These are phyloP conservation scores for Trichoderma hamatum DNA, from an alignment of 2,329 filamentous ascomycete species.

Conservation along the genomic window DNA sequence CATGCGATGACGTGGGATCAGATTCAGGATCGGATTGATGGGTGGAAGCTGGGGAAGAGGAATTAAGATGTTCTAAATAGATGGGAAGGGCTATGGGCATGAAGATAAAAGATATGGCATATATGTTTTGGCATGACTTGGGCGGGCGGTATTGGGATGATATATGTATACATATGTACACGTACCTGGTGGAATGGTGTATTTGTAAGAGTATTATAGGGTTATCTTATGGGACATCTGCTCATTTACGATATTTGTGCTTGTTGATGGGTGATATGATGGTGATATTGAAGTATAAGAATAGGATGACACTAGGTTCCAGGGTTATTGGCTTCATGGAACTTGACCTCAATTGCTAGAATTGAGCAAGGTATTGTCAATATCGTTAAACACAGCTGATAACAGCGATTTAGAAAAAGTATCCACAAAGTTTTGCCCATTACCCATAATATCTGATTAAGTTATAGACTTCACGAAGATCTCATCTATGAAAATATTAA, in stretches of 20 bases:
- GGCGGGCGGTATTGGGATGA: not conserved
- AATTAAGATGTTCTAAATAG: not conserved
- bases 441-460: too few relatives aligned
- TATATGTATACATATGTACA: constrained; percentile 16
- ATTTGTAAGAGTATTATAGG: constrained; percentile 9
- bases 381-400: too few relatives aligned
- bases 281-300: not conserved
- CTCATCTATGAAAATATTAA: too few relatives aligned
- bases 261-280: not conserved
- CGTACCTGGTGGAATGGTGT: not conserved
- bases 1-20: constrained; percentile 80
- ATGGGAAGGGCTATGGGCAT: not conserved
- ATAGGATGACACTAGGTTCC: too few relatives aligned
- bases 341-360: too few relatives aligned
- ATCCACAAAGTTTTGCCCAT: too few relatives aligned
- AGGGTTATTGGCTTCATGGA: too few relatives aligned
- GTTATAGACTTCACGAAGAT: too few relatives aligned
- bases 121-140: constrained; percentile 1
- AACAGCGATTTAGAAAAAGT: too few relatives aligned
- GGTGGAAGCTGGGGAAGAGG: constrained; percentile 76
- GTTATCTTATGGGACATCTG: not conserved
- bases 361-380: too few relatives aligned
- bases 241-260: not conserved
- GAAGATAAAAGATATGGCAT: not conserved
- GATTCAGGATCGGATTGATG: constrained; percentile 82